These are phyloP conservation scores for Boletus pseudopeckii DNA, from an alignment of 768 basidiomycete species.

Conservation along the genomic window DNA sequence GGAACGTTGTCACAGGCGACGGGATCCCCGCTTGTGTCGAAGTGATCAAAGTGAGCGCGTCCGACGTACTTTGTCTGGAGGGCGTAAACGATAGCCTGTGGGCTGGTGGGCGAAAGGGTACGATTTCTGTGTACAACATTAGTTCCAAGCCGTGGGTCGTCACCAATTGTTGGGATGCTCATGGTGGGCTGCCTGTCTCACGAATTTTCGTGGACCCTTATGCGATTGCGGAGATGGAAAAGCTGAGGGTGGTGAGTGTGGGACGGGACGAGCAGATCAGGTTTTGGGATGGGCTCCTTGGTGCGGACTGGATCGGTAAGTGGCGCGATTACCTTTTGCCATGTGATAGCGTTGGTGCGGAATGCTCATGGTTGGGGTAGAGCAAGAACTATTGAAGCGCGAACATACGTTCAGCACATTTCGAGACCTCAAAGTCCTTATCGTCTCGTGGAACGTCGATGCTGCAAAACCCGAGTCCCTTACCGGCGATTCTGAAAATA, in stretches of 20 bases:
- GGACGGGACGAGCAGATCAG: conserved; percentile 70
- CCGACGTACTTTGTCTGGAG: conserved; percentile 78
- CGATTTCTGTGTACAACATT: conserved; percentile 79
- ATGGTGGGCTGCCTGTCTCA: conserved; percentile 61
- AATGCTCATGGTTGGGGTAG: conserved; percentile 37
- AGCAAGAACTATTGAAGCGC: conserved; percentile 68
- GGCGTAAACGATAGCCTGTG: conserved; percentile 84
- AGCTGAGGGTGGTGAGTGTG: conserved; percentile 69
- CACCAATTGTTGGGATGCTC: conserved; percentile 86
- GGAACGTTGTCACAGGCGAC: conserved; percentile 55
- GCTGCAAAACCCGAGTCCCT: conserved; percentile 80
- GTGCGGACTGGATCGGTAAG: conserved; percentile 84
- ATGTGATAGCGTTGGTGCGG: background rate
- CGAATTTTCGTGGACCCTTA: conserved; percentile 67
- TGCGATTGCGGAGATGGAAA: conserved; percentile 65
- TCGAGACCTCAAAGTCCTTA: conserved; percentile 70
- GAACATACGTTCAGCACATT: conserved; percentile 78
- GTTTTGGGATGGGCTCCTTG: conserved; percentile 89
- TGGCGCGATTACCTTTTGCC: conserved; percentile 9
- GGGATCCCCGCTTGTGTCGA: conserved; percentile 65
- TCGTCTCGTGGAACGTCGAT: conserved; percentile 93
- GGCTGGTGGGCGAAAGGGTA: conserved; percentile 82
- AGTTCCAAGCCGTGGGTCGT: conserved; percentile 73
- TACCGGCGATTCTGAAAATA: conserved; percentile 61
- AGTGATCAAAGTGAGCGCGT: conserved; percentile 75